Base-by-base conservation (phyloP, 176 grass and related monocot species). In the Cenchrus purpureus region DNA sequence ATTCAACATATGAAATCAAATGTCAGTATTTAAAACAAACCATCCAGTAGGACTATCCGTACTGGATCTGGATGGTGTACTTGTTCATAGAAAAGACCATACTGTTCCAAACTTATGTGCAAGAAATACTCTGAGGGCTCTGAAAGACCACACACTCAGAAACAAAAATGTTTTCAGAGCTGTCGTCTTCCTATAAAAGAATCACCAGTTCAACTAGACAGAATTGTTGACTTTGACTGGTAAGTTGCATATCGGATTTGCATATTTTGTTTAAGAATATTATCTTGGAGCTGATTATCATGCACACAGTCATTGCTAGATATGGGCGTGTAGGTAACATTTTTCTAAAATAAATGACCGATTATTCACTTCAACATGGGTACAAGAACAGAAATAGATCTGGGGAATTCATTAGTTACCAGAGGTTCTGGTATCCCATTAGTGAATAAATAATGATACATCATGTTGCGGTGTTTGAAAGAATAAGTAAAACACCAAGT, bases 1-100 rank as follows among this genome's bases (percentile, higher is more conserved):
- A 12, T 22, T 63, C 14, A 56, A 66, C 15, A 80, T 1, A 14
- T 46, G 32, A 76, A 65, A 52, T 40, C 29, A 48, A 40, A 80
- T 80, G 46, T 13, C 57, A 73, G 53, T 58, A 79, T 17, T 68
- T 46, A 68, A 68, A 82, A 69, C 3, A 55, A 88, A 44, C n/a
- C 44, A 43, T 51, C 43, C 3, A 56, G 79, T 56, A 19, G 65
- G 34, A 42, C 12, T 11, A 14, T 40, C 37, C 37, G 37, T 40
- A 40, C 3, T 40, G 37, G 37, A 40, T 40, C 3, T 40, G 37
- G 37, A 40, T 40, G 37, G 37, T 40, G 37, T 40, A 40, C 3
- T 15, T 12, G 51, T 22, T 34, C 31, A 79, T 52, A 87, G 69
- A 67, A 75, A 20, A 29, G 40, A 43, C 1, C 17, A 59, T 51